These are phyloP conservation scores for Onygena corvina DNA, from an alignment of 2,329 filamentous ascomycete genomes.

Conservation along the genomic window DNA sequence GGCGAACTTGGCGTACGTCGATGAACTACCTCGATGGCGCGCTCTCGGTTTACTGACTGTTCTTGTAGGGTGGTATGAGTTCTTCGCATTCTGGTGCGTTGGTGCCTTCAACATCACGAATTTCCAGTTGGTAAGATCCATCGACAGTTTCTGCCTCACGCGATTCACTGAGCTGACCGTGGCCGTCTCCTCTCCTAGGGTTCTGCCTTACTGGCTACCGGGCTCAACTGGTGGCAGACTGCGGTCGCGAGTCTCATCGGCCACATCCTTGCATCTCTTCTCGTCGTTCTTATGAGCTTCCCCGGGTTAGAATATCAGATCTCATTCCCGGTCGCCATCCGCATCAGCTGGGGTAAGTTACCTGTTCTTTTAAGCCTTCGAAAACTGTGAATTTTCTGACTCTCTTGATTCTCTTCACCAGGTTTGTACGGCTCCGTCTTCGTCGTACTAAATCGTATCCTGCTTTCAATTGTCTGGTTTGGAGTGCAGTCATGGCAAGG, in stretches of 20 bases:
- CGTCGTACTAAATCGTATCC: slow-evolving; percentile 30
- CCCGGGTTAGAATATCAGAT: slow-evolving; percentile 36
- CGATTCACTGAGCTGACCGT: not conserved
- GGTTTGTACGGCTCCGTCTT: slow-evolving; percentile 31
- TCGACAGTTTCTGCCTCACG: not conserved
- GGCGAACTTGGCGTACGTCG: slow-evolving; percentile 35
- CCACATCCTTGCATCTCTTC: slow-evolving; percentile 28
- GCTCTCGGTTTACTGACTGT: slow-evolving; percentile 15
- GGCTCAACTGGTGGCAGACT: slow-evolving; percentile 26
- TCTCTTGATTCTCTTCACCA: not conserved
- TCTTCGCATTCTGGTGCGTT: slow-evolving; percentile 38
- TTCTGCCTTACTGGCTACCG: slow-evolving; percentile 26
- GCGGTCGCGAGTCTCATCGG: slow-evolving; percentile 23
- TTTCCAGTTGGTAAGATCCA: slow-evolving; percentile 19
- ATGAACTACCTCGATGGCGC: slow-evolving; percentile 25
- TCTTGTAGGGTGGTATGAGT: slow-evolving; percentile 32
- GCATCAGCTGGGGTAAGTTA: slow-evolving; percentile 32
- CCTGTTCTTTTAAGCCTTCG: slow-evolving; percentile 28
- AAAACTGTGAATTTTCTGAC: not conserved
- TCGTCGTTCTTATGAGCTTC: slow-evolving; percentile 28
- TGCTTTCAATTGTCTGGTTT: slow-evolving; percentile 25
- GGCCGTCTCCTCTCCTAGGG: slow-evolving; percentile 19
- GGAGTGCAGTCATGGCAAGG: slow-evolving; percentile 26
- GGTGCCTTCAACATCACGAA: slow-evolving; percentile 33
- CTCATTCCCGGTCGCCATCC: slow-evolving; percentile 33